Base-by-base conservation (phyloP, 2,329 filamentous ascomycete species). In the Fusarium sp. region DNA sequence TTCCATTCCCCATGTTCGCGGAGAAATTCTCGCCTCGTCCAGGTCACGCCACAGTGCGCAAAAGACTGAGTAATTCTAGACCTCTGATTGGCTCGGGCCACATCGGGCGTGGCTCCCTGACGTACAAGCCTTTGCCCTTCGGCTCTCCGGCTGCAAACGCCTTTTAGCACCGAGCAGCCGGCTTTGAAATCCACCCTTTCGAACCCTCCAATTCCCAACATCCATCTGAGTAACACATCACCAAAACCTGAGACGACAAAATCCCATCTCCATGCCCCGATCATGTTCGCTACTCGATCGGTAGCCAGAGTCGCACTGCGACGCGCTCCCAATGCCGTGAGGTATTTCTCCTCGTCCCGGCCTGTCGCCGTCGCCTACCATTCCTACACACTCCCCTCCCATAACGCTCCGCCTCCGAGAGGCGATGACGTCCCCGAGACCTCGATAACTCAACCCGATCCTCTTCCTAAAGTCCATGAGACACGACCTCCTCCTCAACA, bases 391-490 rank as follows among this genome's bases (percentile, higher is more conserved):
- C 82, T 89, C 36, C 85, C 82, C 58, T 78, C 86, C 5, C 84
- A 82, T 53, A 79, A 82, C 17, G 77, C 85, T 17, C 78, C 84
- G 49, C 79, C 81, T 20, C 81, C 84, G 17, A 82, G 84, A 65
- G 84, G 82, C 76, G 83, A 85, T 66, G 82, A 83, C 56, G 81
- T 85, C 24, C 82, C 84, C 58, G 85, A 87, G 73, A 85, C 84
- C 20, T 85, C 87, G 16, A 86, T 87, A 72, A 80, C 85, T 16
- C 84, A 83, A 61, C 84, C 86, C 31, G 80, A 84, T 36, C 76
- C 81, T 20, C 78, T 88, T 24, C 87, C 87, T n/a, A 80, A 83
- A 69, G 84, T 87, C 53, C 86, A 88, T 79, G 87, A 89, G 80
- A 89, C 87, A 11, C 80, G 86, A n/a, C 85, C 86, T 20, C 86